phyloP scores from a whole-genome alignment of 1,139 yeast species.

The Debaryomycetaceae sp. region DNA sequence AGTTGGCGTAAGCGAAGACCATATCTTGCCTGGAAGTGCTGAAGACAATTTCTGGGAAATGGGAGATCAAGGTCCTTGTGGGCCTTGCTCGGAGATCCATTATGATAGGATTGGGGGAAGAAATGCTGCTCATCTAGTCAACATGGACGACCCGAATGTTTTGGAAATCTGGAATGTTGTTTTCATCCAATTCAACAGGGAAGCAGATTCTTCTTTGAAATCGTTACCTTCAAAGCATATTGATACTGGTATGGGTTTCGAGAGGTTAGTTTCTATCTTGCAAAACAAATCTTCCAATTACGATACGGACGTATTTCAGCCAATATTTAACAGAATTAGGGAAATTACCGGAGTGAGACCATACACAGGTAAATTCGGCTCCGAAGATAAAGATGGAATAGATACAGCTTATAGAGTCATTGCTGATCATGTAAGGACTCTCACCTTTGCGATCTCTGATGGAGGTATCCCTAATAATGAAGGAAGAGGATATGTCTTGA shows the following conservation, averaged over 20 bases:
- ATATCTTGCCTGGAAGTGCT: conserved; percentile 85
- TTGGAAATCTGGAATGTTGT: conserved; percentile 97
- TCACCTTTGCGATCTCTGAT: conserved; percentile 93
- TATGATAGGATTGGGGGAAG: conserved; percentile 98
- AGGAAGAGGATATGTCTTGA: conserved; percentile 96
- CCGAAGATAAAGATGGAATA: conserved; percentile 87
- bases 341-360: conserved; percentile 92
- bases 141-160: conserved; percentile 96
- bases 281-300: conserved; percentile 90
- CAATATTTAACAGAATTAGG: conserved; percentile 78
- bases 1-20: conserved; percentile 88
- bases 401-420: conserved; percentile 98
- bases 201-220: conserved; percentile 76
- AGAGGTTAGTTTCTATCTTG: conserved; percentile 89
- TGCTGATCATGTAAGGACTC: conserved; percentile 97
- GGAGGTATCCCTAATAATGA: conserved; percentile 99
- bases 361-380: conserved; percentile 88
- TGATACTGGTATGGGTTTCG: conserved; percentile 99
- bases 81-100: conserved; percentile 97
- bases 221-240: conserved; percentile 90
- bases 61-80: conserved; percentile 99
- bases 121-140: conserved; percentile 85
- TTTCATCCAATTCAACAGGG: conserved; percentile 94
- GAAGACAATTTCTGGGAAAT: conserved; percentile 98
- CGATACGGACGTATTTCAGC: conserved; percentile 94